Conservation (phyloP, 345 rosid species). For the Jatropha curcas region DNA sequence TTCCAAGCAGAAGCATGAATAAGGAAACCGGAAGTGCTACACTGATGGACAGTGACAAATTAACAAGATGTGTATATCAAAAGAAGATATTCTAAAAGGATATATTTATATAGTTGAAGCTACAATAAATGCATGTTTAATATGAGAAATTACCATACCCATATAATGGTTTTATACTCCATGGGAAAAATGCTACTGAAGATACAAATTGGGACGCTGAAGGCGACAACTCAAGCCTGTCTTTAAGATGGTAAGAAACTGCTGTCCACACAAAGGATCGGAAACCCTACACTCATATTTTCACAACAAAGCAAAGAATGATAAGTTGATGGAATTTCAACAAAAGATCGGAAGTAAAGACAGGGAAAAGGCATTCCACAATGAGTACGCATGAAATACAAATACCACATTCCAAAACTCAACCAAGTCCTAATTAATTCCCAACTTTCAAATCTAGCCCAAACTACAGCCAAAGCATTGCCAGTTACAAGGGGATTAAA, state of each 20-base stretch:
- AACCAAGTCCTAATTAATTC: not conserved
- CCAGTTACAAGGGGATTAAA: not conserved
- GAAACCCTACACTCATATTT: conserved; percentile 68
- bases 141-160: conserved; percentile 51
- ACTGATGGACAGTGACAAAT: not conserved
- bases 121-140: not conserved
- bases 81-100: not conserved
- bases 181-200: conserved; percentile 85
- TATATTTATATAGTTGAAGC: not conserved
- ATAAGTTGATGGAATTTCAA: not conserved
- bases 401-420: not conserved
- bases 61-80: not conserved
- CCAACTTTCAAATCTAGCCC: not conserved
- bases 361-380: not conserved
- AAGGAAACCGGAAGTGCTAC: not conserved
- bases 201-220: conserved; percentile 89
- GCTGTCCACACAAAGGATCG: conserved; percentile 98
- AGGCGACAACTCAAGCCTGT: conserved; percentile 82
- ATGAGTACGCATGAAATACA: not conserved
- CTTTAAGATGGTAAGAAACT: conserved; percentile 93
- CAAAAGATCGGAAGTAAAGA: not conserved
- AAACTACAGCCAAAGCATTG: not conserved
- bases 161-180: conserved; percentile 95
- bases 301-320: not conserved
- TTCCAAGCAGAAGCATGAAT: not conserved